A percentile compares a stretch with the other conserved stretches of the same genome.
Conservation (phyloP, 139 green algal genomes). For the Asterochloris erici region DNA sequence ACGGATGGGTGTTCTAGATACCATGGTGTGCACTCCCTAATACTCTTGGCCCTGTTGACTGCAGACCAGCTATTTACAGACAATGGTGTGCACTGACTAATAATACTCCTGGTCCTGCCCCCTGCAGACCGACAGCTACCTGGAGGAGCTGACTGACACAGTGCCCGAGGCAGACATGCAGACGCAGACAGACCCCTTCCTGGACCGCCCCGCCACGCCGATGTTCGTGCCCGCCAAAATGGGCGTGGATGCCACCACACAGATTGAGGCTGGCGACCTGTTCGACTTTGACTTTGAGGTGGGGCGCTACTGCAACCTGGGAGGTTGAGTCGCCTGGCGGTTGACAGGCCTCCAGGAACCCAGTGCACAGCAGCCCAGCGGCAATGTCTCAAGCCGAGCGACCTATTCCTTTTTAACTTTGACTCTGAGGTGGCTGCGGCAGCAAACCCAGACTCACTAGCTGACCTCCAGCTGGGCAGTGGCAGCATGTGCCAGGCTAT, state of each 20-base stretch:
- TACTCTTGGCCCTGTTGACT: too few species aligned
- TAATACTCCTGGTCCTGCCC: too few species aligned
- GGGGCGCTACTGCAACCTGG: neutral
- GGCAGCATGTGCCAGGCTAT: too few species aligned
- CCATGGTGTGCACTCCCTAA: too few species aligned
- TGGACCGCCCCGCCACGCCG: slow-evolving; percentile 75
- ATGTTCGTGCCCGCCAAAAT: slow-evolving; percentile 77
- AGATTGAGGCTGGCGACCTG: slow-evolving; percentile 81
- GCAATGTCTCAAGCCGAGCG: neutral
- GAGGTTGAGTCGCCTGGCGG: neutral
- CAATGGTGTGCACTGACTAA: too few species aligned
- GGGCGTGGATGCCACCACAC: slow-evolving; percentile 72
- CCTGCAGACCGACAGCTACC: slow-evolving; percentile 73
- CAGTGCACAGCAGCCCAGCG: neutral
- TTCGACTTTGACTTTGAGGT: slow-evolving; percentile 92
- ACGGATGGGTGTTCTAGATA: too few species aligned
- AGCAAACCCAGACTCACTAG: too few species aligned
- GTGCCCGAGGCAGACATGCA: slow-evolving; percentile 66
- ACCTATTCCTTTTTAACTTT: neutral
- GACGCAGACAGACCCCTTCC: slow-evolving; percentile 83
- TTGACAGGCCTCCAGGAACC: too few species aligned
- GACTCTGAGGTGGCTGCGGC: slow-evolving; percentile 8
- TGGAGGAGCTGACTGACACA: slow-evolving; percentile 80
- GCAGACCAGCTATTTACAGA: too few species aligned
- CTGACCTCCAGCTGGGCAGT: too few species aligned